These are phyloP conservation scores for Tylopilus felleus DNA, from an alignment of 768 basidiomycete species.

Conservation along the genomic window DNA sequence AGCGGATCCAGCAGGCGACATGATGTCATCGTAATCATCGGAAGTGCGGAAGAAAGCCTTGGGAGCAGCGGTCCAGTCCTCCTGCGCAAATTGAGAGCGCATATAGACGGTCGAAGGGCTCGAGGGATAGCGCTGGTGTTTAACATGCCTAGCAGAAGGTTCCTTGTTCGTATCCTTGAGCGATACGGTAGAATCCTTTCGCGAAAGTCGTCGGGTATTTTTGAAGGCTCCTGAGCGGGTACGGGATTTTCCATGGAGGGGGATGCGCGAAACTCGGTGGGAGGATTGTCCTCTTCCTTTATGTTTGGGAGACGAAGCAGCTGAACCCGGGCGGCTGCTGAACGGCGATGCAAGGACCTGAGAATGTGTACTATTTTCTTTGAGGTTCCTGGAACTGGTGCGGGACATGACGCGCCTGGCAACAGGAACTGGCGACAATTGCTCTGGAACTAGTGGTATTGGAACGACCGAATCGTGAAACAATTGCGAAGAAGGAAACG, in stretches of 20 bases:
- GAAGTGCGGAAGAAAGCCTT: conserved; percentile 3
- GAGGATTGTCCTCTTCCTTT: conserved; percentile 11
- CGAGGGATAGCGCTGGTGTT: conserved; percentile 19
- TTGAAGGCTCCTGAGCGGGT: conserved; percentile 34
- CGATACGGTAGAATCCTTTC: conserved; percentile 17
- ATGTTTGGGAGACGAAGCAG: conserved; percentile 34
- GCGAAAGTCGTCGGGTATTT: conserved; percentile 11
- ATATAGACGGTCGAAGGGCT: conserved; percentile 28
- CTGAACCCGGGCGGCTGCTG: conserved; percentile 42
- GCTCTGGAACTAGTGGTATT: conserved; percentile 27
- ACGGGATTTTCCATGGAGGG: conserved; percentile 35
- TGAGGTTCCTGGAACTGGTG: conserved; percentile 39
- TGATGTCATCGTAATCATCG: background rate
- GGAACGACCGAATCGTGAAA: conserved; percentile 23
- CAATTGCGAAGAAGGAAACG: conserved; percentile 23
- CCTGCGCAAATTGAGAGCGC: conserved; percentile 14
- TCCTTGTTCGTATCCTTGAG: conserved; percentile 14
- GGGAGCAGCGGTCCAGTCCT: conserved; percentile 15
- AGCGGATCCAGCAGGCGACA: conserved; percentile 4
- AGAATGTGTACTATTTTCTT: conserved; percentile 34
- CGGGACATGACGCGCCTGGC: conserved; percentile 34
- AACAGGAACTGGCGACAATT: conserved; percentile 43
- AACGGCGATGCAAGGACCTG: conserved; percentile 44
- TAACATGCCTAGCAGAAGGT: conserved; percentile 10
- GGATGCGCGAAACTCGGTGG: conserved; percentile 15